Conservation (phyloP, 768 basidiomycete genomes). For the Agaricus sinodeliciosus region DNA sequence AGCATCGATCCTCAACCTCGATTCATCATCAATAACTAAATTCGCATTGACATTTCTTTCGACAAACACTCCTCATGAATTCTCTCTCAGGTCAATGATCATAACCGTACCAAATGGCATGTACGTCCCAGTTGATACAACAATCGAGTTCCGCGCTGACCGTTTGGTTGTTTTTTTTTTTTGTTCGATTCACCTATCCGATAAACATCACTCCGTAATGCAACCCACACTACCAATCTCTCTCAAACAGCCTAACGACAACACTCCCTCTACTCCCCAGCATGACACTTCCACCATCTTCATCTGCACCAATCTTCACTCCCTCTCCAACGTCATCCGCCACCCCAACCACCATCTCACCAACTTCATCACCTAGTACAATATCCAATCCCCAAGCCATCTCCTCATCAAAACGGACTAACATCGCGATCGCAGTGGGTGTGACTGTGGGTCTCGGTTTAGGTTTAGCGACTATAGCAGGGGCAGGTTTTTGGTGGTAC, state of each 20-base stretch:
- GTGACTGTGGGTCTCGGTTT: conserved; percentile 5
- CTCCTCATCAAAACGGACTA: not conserved
- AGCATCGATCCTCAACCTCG: conserved; percentile 32
- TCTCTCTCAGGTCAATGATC: conserved; percentile 2
- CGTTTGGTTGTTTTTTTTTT: too few species aligned
- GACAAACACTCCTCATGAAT: conserved; percentile 9
- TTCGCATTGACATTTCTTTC: conserved; percentile 28
- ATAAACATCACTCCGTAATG: too few species aligned
- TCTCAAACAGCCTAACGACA: not conserved
- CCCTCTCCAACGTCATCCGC: not conserved
- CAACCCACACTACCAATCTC: too few species aligned
- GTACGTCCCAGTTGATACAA: not conserved
- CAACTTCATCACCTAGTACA: not conserved
- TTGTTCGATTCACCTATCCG: not conserved
- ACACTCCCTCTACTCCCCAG: conserved; percentile 4
- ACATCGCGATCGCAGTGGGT: conserved; percentile 6
- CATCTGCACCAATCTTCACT: conserved; percentile 7
- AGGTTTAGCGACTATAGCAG: not conserved
- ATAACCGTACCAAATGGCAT: conserved; percentile 1
- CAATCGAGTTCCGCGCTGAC: not conserved
- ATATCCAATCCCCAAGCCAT: not conserved
- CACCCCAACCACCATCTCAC: not conserved
- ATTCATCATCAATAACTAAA: conserved; percentile 31
- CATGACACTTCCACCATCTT: conserved; percentile 8
- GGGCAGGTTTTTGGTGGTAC: not conserved